phyloP scores from a whole-genome alignment of 768 basidiomycete species.

The Lanmaoa pseudosensibilis region DNA sequence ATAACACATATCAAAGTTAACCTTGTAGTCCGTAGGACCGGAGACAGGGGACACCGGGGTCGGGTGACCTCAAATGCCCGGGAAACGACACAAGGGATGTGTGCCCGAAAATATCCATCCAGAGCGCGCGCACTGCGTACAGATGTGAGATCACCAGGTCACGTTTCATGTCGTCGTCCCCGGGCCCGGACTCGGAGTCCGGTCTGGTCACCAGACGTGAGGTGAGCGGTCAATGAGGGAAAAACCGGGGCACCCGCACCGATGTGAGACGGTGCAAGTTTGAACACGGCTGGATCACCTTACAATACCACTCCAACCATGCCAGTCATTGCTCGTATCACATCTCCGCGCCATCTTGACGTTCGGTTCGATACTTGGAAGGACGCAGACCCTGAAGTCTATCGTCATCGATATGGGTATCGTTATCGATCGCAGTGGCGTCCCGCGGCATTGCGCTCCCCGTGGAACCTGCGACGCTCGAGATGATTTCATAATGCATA shows the following conservation, averaged over 20 bases:
- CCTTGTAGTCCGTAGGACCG: constrained; percentile 2
- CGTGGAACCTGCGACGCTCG: not conserved
- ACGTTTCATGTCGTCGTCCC: not conserved
- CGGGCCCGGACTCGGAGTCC: not conserved
- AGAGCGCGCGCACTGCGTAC: not conserved
- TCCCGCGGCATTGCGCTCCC: constrained; percentile 15
- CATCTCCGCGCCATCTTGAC: not conserved
- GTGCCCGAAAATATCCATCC: not conserved
- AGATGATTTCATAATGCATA: constrained; percentile 9
- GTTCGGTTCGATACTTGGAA: not conserved
- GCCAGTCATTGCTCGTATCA: not conserved
- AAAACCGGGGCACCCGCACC: not conserved
- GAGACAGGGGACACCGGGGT: not conserved
- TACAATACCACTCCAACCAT: not conserved
- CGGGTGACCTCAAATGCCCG: not conserved
- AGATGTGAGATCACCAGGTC: not conserved
- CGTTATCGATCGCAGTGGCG: constrained; percentile 9
- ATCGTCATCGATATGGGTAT: constrained; percentile 7
- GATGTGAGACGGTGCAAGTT: not conserved
- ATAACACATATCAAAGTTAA: constrained; percentile 9
- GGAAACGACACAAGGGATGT: not conserved
- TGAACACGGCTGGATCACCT: not conserved
- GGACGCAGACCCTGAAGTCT: constrained; percentile 15
- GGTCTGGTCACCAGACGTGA: not conserved
- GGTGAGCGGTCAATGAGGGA: not conserved